Percentiles rank a stretch among this genome's conserved stretches.
These are phyloP conservation scores for Zoysia pacifica DNA, from an alignment of 176 grass and related monocot species.

Conservation along the genomic window DNA sequence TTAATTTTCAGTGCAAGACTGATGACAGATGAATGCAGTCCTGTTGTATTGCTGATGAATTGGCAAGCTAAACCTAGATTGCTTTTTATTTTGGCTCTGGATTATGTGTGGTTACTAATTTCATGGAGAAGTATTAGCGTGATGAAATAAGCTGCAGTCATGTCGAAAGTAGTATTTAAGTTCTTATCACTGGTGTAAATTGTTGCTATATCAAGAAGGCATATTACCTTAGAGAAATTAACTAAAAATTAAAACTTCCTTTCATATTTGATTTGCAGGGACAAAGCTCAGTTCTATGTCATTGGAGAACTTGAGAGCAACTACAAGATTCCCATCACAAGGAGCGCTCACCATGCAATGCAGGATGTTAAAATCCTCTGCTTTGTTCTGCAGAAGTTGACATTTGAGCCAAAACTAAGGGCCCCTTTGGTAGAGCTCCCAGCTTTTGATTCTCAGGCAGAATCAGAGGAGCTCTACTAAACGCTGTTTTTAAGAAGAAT, in stretches of 20 bases:
- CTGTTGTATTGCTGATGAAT: conserved; percentile 6
- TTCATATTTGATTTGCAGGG: conserved; percentile 51
- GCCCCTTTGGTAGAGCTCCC: too few relatives aligned
- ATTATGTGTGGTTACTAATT: conserved; percentile 2
- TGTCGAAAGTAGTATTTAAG: conserved; percentile 1
- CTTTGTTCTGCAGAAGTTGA: conserved; percentile 72
- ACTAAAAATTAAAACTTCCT: conserved; percentile 20
- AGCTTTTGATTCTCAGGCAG: too few relatives aligned
- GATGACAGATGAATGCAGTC: neutral
- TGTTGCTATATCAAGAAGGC: neutral
- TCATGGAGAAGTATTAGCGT: neutral
- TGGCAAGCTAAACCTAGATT: conserved; percentile 26
- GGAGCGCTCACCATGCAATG: conserved; percentile 69
- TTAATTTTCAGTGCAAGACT: conserved; percentile 28
- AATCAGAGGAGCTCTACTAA: too few relatives aligned
- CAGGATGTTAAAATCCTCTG: conserved; percentile 66
- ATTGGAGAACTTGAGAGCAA: conserved; percentile 47
- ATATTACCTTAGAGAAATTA: conserved; percentile 2
- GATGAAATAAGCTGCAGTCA: conserved; percentile 12
- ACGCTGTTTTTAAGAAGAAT: too few relatives aligned
- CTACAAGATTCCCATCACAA: conserved; percentile 53
- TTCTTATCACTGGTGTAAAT: conserved; percentile 4
- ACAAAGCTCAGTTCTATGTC: conserved; percentile 52
- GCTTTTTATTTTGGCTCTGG: conserved; percentile 16
- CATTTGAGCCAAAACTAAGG: conserved; percentile 61